Evolutionary conservation across 805 yeast species (phyloP), one percentile per base, ranked within the genome.

Genomic region (Cyberlindnera sargentensis): DNA sequence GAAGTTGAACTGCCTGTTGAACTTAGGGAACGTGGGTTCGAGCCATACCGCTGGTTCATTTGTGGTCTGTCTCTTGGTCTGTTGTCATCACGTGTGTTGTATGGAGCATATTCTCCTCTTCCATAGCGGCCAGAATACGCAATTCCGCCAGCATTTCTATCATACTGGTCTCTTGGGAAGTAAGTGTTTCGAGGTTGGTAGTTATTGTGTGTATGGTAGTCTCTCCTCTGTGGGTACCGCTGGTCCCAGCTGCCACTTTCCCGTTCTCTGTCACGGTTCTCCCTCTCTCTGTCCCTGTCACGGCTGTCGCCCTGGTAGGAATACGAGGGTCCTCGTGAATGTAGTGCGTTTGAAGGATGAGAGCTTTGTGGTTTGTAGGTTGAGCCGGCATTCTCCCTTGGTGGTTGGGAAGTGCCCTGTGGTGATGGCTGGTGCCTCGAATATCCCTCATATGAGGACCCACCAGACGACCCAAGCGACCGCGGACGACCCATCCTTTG

Each of bases 401-500:
- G 3, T n/a, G 39, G 29, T 28, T 27, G 32, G 6, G 31, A 26
- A 8, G 10, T 24, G 27, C 35, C 35, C 39, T 27, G 42, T 36
- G 32, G 29, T 30, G 40, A 25, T 6, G 31, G 7, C 20, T 34
- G 47, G 25, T 34, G 26, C n/a, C 37, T 31, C 26, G 44, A 42
- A 26, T 27, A 36, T 15, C 28, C 20, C 31, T 42, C 46, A 31
- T 46, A 43, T 9, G 41, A 11, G 6, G 31, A 20, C 11, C 20
- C 27, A 15, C 32, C 27, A 8, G 36, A 20, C 3, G 49, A 44
- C 28, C 41, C 33, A 3, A 42, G 38, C 24, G 47, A 47, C 5
- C 47, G 36, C 4, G 47, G 37, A 3, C 49, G 41, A 33, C 46
- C 45, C 3, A 48, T 41, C 34, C 54, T 47, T 39, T 46, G 53